Base-by-base conservation (phyloP, 2,329 filamentous ascomycete species). In the Pseudogymnoascus sp. region DNA sequence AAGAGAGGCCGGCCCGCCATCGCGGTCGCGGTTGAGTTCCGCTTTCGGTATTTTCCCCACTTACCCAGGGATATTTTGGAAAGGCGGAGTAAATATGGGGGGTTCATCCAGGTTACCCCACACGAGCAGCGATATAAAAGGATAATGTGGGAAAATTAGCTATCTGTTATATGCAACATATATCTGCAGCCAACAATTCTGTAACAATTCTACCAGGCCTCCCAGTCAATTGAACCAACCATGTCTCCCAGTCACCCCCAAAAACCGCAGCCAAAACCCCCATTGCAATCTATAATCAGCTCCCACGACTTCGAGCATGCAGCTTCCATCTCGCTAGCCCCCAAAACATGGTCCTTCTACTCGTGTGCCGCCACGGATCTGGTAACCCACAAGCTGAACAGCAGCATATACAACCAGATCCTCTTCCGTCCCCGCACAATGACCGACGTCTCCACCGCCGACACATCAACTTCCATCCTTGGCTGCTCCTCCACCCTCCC, bases 311-410 rank as follows among this genome's bases (percentile, higher is more conserved):
- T 89, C 70, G 80, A 84, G 62, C 65, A 75, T 10, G 83, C 81
- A 0, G 86, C 86, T 3, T 79, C 80, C 14, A 76, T 77, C 25
- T 81, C 80, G 5, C 78, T 87, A 60, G 79, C 79, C 7, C 79
- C 81, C 21, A 89, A 90, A 70, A 83, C 86, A n/a, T 89, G 85
- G 84, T 87, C 86, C 0, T 90, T 89, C 70, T 83, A 86, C 71
- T 87, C 84, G 19, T 87, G 85, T 7, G 87, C 86, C 1, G 83
- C 86, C 10, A 88, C 85, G 5, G 87, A 98, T 75, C 80, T 92
- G 21, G 80, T 80, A 69, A 84, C 87, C 39, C 83, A 86, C 60
- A 76, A 76, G 21, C 79, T 80, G 61, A 90, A 89, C 72, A 79
- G 76, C 23, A 77, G 79, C 0, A 77, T 80, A 66, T 86, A 85